Evolutionary conservation across 352 stramenopile species (phyloP), one percentile per base, ranked within the genome.

Genomic region (Globisporangium emineosum): DNA sequence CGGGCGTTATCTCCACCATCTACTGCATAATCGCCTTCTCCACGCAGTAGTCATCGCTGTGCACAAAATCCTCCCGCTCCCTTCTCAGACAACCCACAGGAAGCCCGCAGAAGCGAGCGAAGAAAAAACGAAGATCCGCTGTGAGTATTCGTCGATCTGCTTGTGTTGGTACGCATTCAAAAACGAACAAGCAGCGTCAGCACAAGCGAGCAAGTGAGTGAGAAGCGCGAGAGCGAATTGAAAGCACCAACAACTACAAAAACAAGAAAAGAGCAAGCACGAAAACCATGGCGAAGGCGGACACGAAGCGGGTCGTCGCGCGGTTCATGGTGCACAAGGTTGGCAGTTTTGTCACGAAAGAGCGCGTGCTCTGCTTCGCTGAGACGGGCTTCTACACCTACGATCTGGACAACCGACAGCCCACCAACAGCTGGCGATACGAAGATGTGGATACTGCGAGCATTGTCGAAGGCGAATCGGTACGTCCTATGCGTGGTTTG

Each of bases 241-340:
- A 13, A 42, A 32, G 50, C 19, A 12, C 49, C 40, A 12, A 47
- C 40, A 27, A 33, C 21, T 33, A 47, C 9, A 62, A 37, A 5
- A 67, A n/a, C 23, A 54, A 27, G 21, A 43, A 8, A 25, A 15
- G 33, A 21, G 42, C 15, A 15, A 59, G 6, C 27, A 58, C 5
- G 5, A n/a, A 6, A 32, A 32, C 1, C 5, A 33, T 33, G 27
- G 57, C 40, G 9, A 54, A 27, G 7, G 81, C 90, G 76, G 78
- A 88, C 70, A 77, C 70, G 65, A 81, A 83, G 61, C 75, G 76
- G 57, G 78, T 88, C 49, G 62, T 89, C 30, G 85, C 78, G 60
- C 85, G 85, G 60, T 94, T 89, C 67, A 91, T 92, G 83, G 83
- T 94, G 59, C 77, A 89, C 72, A 94, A 92, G 58, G 83, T 94